Conservation (phyloP, 257 asterid species). For the Knoxia roxburghii region DNA sequence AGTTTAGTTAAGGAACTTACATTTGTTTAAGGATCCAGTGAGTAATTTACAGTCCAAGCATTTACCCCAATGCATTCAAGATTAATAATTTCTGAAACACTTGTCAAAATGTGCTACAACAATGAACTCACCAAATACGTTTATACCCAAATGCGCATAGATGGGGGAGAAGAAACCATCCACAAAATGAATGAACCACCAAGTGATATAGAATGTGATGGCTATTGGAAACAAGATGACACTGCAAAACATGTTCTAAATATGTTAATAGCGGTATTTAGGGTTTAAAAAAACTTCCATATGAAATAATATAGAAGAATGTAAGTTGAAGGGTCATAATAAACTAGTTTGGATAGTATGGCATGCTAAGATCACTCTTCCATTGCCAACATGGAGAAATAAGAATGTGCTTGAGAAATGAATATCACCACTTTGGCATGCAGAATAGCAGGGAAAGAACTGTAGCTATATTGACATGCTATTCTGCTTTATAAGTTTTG, state of each 20-base stretch:
- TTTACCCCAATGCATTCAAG: background rate
- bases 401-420: background rate
- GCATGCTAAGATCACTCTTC: background rate
- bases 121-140: conserved; percentile 48
- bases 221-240: conserved; percentile 74
- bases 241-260: conserved; percentile 36
- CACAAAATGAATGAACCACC: conserved; percentile 79
- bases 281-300: no score
- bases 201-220: conserved; percentile 70
- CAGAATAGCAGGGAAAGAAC: no score
- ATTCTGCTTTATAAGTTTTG: background rate
- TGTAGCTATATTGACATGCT: background rate
- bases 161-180: conserved; percentile 85
- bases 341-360: background rate
- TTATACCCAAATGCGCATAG: conserved; percentile 62
- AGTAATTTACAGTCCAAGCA: background rate
- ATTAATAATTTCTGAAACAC: background rate
- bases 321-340: background rate
- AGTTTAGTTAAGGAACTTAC: background rate
- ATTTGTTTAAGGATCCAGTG: background rate
- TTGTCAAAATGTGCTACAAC: background rate
- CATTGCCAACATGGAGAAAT: background rate
- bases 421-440: background rate
- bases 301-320: no score
- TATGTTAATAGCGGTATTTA: conserved; percentile 3